phyloP scores from a whole-genome alignment of 306 rosid species.

The Trichosanthes truncata region DNA sequence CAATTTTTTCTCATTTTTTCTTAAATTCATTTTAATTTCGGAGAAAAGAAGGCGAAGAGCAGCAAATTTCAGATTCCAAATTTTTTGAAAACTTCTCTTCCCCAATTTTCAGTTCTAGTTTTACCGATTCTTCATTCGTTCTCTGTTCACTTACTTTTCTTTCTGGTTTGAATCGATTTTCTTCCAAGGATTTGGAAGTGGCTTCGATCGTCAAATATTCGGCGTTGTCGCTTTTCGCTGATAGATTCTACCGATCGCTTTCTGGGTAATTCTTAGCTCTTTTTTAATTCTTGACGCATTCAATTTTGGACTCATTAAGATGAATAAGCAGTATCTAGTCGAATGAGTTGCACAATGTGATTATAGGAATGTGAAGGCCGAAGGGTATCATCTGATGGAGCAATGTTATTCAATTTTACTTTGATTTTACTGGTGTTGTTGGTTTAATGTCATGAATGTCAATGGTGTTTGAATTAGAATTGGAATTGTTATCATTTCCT shows the following conservation, averaged over 20 bases:
- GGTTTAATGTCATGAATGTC: background rate
- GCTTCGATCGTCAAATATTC: slow-evolving; percentile 58
- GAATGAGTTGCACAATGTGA: background rate
- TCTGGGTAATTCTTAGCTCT: slow-evolving; percentile 24
- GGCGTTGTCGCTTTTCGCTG: slow-evolving; percentile 56
- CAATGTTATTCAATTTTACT: background rate
- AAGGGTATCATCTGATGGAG: background rate
- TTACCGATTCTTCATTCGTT: background rate
- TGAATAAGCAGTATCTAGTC: background rate
- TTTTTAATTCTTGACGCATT: background rate
- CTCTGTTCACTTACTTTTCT: background rate
- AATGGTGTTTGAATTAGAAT: background rate
- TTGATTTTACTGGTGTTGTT: background rate
- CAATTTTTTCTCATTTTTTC: background rate
- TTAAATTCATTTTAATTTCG: background rate
- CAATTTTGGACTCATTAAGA: background rate
- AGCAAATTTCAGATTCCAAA: background rate
- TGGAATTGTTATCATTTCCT: background rate
- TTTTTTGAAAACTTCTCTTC: background rate
- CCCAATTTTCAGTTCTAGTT: background rate
- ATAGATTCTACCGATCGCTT: slow-evolving; percentile 46
- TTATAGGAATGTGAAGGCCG: background rate
- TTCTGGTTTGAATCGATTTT: background rate
- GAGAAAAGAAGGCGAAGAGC: background rate
- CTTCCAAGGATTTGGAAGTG: slow-evolving; percentile 36